These are phyloP conservation scores for Aureobasidium uvarum DNA, from an alignment of 2,329 filamentous ascomycete genomes.

Conservation along the genomic window DNA sequence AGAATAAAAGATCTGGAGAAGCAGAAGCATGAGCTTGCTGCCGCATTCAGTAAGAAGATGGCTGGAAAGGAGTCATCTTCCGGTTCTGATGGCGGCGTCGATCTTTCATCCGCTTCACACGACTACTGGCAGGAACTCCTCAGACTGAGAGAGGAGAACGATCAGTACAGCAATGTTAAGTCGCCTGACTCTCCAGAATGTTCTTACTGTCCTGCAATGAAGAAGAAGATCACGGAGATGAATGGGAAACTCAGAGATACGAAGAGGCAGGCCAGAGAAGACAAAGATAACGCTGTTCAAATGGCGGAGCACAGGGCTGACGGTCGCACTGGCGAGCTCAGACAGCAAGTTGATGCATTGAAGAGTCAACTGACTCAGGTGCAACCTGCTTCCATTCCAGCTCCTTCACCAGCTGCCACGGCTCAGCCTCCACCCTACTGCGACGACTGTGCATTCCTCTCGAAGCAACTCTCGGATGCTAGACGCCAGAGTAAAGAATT, in stretches of 20 bases:
- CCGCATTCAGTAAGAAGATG: neutral
- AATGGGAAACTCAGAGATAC: neutral
- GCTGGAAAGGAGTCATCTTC: neutral
- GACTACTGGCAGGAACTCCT: neutral
- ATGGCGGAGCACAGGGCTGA: neutral
- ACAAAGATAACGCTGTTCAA: neutral
- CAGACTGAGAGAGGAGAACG: neutral
- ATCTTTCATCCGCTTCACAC: neutral
- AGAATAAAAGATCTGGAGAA: neutral
- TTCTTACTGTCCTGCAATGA: neutral
- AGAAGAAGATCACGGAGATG: neutral
- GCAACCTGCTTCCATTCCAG: neutral
- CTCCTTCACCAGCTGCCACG: neutral
- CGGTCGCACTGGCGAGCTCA: neutral
- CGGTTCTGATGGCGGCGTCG: neutral
- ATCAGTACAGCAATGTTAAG: neutral
- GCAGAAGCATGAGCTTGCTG: neutral
- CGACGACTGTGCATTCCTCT: neutral
- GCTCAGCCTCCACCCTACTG: neutral
- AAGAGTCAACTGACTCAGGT: neutral
- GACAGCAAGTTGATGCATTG: neutral
- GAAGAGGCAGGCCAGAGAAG: neutral
- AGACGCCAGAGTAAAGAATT: neutral
- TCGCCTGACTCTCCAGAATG: neutral
- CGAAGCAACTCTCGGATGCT: neutral